A percentile compares a stretch with the other conserved stretches of the same genome.
Conservation (phyloP, 208 protist species). For the Trypanosoma brucei region DNA sequence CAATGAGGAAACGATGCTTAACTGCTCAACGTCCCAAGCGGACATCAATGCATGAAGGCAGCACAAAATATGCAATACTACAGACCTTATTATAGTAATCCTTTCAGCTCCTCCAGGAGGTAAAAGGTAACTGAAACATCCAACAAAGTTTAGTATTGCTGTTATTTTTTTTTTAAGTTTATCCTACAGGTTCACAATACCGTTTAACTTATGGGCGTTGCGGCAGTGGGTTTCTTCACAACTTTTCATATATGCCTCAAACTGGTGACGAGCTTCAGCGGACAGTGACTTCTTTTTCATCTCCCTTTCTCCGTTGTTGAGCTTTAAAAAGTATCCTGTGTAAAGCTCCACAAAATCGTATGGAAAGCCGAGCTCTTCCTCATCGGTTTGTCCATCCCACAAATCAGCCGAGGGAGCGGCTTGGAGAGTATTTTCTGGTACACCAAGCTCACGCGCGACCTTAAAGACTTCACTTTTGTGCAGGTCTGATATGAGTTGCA, state of each 20-base stretch:
- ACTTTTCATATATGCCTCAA: conserved; percentile 52
- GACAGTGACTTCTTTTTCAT: conserved; percentile 42
- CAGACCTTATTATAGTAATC: too few species aligned
- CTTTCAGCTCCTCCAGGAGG: too few species aligned
- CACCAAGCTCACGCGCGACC: conserved; percentile 73
- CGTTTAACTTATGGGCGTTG: conserved; percentile 89
- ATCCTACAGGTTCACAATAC: conserved; percentile 56
- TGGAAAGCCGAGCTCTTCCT: conserved; percentile 94
- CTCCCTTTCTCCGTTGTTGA: conserved; percentile 50
- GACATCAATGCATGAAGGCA: too few species aligned
- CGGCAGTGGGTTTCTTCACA: conserved; percentile 84
- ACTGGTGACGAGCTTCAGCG: conserved; percentile 58
- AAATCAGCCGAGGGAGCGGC: conserved; percentile 93
- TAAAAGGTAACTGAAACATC: too few species aligned
- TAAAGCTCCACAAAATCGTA: conserved; percentile 97
- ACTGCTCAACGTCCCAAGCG: too few species aligned
- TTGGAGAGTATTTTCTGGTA: conserved; percentile 76
- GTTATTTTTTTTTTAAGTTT: too few species aligned
- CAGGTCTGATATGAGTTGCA: conserved; percentile 94
- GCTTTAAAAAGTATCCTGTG: conserved; percentile 77
- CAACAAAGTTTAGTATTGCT: too few species aligned
- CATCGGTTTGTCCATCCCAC: conserved; percentile 95
- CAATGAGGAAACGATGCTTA: too few species aligned
- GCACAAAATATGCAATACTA: too few species aligned
- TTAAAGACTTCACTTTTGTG: conserved; percentile 94